phyloP scores from a whole-genome alignment of 129 eudicot genomes.

The Kitagawia praeruptora region DNA sequence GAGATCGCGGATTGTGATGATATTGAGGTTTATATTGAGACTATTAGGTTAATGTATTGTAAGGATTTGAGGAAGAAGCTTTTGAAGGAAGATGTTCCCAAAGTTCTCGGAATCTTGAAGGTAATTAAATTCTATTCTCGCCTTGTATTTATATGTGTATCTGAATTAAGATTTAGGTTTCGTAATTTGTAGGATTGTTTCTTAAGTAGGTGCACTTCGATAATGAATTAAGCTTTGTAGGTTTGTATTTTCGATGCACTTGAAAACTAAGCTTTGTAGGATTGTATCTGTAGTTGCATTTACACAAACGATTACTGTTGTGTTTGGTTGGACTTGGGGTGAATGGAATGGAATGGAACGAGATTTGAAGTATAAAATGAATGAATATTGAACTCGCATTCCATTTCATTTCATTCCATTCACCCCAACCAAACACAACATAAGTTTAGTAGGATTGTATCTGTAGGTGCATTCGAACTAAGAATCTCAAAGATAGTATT shows the following conservation, averaged over 20 bases:
- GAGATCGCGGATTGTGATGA: constrained; percentile 97
- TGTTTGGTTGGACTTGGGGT: no score
- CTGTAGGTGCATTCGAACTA: not conserved
- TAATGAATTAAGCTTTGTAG: not conserved
- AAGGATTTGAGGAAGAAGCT: constrained; percentile 77
- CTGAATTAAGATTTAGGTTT: not conserved
- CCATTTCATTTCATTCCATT: no score
- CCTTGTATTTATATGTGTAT: not conserved
- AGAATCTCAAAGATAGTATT: constrained; percentile 48
- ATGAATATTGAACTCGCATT: no score
- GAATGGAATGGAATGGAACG: no score
- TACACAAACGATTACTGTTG: not conserved
- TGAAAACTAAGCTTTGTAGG: not conserved
- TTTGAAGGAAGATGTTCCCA: constrained; percentile 70
- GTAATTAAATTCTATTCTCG: constrained; percentile 19
- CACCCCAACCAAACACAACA: no score
- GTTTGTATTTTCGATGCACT: not conserved
- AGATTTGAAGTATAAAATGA: no score
- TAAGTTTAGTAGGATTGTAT: not conserved
- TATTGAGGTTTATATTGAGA: constrained; percentile 75
- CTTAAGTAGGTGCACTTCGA: no score
- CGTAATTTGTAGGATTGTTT: no score
- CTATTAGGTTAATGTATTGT: constrained; percentile 78
- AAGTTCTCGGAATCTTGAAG: constrained; percentile 90
- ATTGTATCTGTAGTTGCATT: not conserved